These are phyloP conservation scores for Cochlearia excelsa DNA, from an alignment of 345 rosid genomes.

Conservation along the genomic window DNA sequence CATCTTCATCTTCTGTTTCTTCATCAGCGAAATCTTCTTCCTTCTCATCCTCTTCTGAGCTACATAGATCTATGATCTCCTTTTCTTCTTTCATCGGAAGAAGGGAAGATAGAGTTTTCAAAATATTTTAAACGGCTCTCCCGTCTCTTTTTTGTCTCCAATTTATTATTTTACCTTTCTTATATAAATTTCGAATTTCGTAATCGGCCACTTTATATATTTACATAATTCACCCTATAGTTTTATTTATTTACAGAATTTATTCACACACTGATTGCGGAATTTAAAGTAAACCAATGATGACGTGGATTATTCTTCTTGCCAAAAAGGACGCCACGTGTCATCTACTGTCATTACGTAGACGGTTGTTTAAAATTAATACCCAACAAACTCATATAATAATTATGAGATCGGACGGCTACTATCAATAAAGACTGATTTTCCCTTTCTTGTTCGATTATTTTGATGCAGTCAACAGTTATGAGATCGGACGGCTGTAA, in stretches of 20 bases:
- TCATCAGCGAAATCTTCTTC: slow-evolving; percentile 2
- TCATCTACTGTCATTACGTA: no score
- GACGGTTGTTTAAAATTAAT: no score
- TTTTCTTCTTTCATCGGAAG: slow-evolving; percentile 11
- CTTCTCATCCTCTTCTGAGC: slow-evolving; percentile 34
- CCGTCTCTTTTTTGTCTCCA: neutral
- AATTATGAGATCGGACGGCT: no score
- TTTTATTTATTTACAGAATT: neutral
- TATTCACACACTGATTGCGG: no score
- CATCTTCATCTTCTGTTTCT: slow-evolving; percentile 9
- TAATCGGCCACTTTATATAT: neutral
- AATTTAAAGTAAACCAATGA: no score
- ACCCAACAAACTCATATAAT: no score
- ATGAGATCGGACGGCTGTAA: no score
- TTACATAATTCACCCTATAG: neutral
- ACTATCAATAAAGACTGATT: no score
- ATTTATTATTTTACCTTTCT: neutral
- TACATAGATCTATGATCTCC: slow-evolving; percentile 31
- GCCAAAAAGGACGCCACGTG: no score
- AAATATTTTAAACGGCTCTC: slow-evolving; percentile 24
- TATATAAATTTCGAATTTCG: neutral
- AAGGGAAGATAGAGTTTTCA: slow-evolving; percentile 4
- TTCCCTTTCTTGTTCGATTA: no score
- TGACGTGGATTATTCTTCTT: no score
- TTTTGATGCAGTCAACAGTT: no score